Evolutionary conservation across 371 early-diverging fungal species (phyloP), one percentile per base, ranked within the genome.

Genomic region (Parasitella parasitica): DNA sequence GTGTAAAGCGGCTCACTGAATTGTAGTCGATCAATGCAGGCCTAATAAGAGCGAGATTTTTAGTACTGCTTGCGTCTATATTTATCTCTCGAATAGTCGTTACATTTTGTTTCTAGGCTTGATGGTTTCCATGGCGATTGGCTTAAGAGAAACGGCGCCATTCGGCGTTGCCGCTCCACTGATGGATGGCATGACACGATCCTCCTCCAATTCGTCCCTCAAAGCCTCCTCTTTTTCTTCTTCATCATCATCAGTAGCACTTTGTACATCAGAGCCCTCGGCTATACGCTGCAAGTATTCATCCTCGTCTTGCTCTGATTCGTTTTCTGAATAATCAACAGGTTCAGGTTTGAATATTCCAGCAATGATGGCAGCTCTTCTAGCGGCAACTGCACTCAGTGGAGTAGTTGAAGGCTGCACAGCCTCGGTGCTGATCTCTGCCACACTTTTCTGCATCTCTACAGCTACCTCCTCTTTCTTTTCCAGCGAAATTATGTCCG

Each of bases 301-400:
- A n/a, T 57, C 57, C 16, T 53, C 58, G 6, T 53, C 55, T 38
- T 58, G 35, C 12, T 66, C 61, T 1, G 7, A 22, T 18, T 36
- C 46, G 2, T 35, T 24, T 35, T 41, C 41, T 5, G 48, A 26
- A 4, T 51, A 22, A 13, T 55, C 63, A 1, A 53, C 57, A 32
- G 30, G 39, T n/a, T 41, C 46, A 22, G 57, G 41, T 9, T 48
- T 69, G 20, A 64, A 64, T n/a, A 50, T 30, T 0, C 69, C 69
- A 30, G 64, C 39, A 8, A 41, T 32, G 13, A 59, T 68, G 15
- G 68, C 68, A 34, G 68, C 68, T 49, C 38, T 38, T 49, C 69
- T 32, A 9, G 69, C 69, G 8, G 64, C 69, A 38, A 64, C 41
- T 11, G 69, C 69, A 54, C 69, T 69, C 32, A 69, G n/a, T 15